Evolutionary conservation across 2,329 filamentous ascomycete species (phyloP).

Genomic region (Berkeleyomyces basicola): DNA sequence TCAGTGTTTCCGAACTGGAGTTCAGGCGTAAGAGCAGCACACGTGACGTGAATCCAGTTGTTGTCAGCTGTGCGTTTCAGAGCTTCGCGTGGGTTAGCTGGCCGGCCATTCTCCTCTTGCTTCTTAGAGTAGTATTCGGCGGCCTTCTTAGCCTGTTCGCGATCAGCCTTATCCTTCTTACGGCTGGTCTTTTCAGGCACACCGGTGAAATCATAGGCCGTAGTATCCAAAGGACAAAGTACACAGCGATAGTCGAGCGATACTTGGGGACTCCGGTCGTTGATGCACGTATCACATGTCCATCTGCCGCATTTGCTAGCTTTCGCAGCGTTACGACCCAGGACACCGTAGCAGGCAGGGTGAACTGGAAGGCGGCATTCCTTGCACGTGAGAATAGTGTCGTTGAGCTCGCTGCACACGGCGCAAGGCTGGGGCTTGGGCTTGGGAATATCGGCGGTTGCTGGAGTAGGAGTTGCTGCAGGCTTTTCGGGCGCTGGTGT

Average conservation of each 20-base stretch:
- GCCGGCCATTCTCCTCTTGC: slow-evolving; percentile 72
- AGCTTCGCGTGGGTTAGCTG: slow-evolving; percentile 69
- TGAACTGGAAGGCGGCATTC: slow-evolving; percentile 89
- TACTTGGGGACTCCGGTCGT: slow-evolving; percentile 79
- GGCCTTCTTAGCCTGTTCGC: slow-evolving; percentile 63
- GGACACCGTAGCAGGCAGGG: slow-evolving; percentile 77
- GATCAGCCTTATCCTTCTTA: slow-evolving; percentile 72
- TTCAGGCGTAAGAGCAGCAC: slow-evolving; percentile 81
- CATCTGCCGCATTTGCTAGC: slow-evolving; percentile 47
- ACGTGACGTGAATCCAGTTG: slow-evolving; percentile 95
- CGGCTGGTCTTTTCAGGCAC: slow-evolving; percentile 37
- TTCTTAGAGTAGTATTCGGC: slow-evolving; percentile 68
- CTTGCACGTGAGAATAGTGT: slow-evolving; percentile 60
- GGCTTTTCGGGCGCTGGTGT: slow-evolving; percentile 30
- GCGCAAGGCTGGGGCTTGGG: slow-evolving; percentile 68
- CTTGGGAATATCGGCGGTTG: slow-evolving; percentile 38
- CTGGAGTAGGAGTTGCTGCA: slow-evolving; percentile 18
- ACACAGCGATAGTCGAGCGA: slow-evolving; percentile 95
- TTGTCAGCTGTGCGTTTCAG: slow-evolving; percentile 90
- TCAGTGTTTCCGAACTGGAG: slow-evolving; percentile 80
- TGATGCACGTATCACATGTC: slow-evolving; percentile 90
- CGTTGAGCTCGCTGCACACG: slow-evolving; percentile 62
- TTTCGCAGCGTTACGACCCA: slow-evolving; percentile 40
- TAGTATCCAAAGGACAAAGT: slow-evolving; percentile 69
- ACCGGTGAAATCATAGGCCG: slow-evolving; percentile 70